Base-by-base conservation (phyloP, 371 early-diverging fungal genomes). In the Haplosporangium sp. region DNA sequence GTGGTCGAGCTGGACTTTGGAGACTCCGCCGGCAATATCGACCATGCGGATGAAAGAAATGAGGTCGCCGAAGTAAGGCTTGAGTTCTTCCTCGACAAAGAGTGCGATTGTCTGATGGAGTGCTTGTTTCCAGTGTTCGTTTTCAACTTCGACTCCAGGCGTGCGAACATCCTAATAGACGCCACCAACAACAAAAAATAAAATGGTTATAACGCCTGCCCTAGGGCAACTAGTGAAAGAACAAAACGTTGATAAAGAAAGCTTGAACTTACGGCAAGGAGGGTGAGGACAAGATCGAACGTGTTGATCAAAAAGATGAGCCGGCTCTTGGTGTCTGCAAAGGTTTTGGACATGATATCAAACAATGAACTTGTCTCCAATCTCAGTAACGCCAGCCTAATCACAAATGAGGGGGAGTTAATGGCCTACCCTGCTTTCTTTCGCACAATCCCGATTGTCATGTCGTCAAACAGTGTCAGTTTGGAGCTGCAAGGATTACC, bases 281-380 rank as follows among this genome's bases (percentile, higher is more conserved):
- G 91, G 0, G 91, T 86, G 14, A 90, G 82, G 37, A 96, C 89
- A 21, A 95, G 84, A 67, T 97, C 98, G 68, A 92, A 93, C 69
- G 96, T 96, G 84, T 96, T 97, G 73, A 97, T 95, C 62, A 94
- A 81, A 59, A 96, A 95, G 12, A 95, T 90, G 55, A 92, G 84
- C 23, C 91, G 82, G 42, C 85, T 86, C 57, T 91, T 89, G 20
- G 83, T 81, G 54, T 93, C 93, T 4, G 84, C 62, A 63, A 94
- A 87, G 43, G 92, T 92, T 29, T 85, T 90, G 0, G 95, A 89
- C 88, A 94, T 92, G 23, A 89, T 85, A 12, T 86, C 67, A 43
- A 92, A 81, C 12, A 95, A 83, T 4, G 86, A 86, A 62, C 95
- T 94, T 41, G 95, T 87, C 64, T 95, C 96, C 51, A 87, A 86